These are phyloP conservation scores for Filobasidium wieringae DNA, from an alignment of 768 basidiomycete species.

Conservation along the genomic window DNA sequence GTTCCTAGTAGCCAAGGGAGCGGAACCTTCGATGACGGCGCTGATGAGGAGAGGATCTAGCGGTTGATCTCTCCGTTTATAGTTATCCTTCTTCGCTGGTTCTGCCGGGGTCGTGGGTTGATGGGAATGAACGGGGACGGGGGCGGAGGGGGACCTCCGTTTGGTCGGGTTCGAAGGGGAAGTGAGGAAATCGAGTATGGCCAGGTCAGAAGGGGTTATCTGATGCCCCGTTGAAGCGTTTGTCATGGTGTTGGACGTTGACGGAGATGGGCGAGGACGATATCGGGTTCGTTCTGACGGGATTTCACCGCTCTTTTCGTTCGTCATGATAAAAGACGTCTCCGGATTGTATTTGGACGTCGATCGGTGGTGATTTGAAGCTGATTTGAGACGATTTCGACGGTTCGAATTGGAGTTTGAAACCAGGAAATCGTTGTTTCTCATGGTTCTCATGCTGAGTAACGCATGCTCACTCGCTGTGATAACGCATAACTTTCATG, in stretches of 20 bases:
- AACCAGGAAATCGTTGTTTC: too few relatives aligned
- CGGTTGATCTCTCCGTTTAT: constrained; percentile 25
- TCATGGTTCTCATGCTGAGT: too few relatives aligned
- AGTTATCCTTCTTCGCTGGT: neutral
- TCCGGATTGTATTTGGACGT: too few relatives aligned
- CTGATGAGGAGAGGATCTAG: constrained; percentile 33
- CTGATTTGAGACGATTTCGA: too few relatives aligned
- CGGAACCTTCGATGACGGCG: constrained; percentile 34
- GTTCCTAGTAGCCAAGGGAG: constrained; percentile 29
- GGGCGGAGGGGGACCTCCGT: neutral
- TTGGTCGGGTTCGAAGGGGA: constrained; percentile 1
- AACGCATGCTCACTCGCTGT: neutral
- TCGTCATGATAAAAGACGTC: too few relatives aligned
- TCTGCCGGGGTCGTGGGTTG: neutral
- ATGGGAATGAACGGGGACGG: neutral
- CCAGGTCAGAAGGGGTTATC: constrained; percentile 4
- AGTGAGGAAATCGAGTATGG: constrained; percentile 10
- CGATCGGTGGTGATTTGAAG: too few relatives aligned
- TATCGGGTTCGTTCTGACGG: neutral
- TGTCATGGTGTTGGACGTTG: neutral
- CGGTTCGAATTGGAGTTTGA: too few relatives aligned
- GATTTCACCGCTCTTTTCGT: too few relatives aligned
- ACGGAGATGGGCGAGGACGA: neutral
- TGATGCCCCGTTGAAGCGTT: neutral
- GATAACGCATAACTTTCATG: neutral